Conservation (phyloP, 2,329 filamentous ascomycete species). For the Shiraia bambusicola region DNA sequence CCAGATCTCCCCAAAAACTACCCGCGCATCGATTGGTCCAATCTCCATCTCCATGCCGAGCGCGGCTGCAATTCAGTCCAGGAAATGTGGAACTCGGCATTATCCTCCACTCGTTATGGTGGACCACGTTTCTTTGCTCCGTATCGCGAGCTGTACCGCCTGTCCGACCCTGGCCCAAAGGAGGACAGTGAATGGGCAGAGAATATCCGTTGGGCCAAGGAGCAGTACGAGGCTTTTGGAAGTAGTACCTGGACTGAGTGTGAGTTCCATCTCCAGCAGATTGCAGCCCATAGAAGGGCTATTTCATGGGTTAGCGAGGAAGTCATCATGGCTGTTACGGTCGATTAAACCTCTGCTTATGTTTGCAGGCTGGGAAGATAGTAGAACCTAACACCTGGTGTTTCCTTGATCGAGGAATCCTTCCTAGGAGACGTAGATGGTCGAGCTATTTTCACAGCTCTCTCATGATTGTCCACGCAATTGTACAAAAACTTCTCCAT, state of each 20-base stretch:
- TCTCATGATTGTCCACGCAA: no score
- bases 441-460: no score
- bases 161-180: slow-evolving; percentile 16
- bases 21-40: slow-evolving; percentile 18
- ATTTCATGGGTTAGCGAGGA: slow-evolving; percentile 31
- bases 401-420: no score
- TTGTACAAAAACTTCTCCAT: no score
- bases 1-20: slow-evolving; percentile 21
- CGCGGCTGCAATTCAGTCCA: slow-evolving; percentile 2
- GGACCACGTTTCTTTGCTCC: slow-evolving; percentile 21
- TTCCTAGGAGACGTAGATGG: no score
- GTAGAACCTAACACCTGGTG: no score
- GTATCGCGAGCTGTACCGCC: slow-evolving; percentile 29
- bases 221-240: slow-evolving; percentile 25
- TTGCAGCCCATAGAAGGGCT: slow-evolving; percentile 20
- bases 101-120: slow-evolving; percentile 18
- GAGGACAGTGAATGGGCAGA: slow-evolving; percentile 35
- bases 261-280: slow-evolving; percentile 24
- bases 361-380: no score
- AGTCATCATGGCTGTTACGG: slow-evolving; percentile 5
- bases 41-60: slow-evolving; percentile 19
- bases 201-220: slow-evolving; percentile 38
- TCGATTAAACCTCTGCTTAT: no score
- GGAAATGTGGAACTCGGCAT: slow-evolving; percentile 17
- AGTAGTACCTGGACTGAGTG: slow-evolving; percentile 32